Base-by-base conservation (phyloP, 2,329 filamentous ascomycete species). In the Aspergillus eucalypticola region DNA sequence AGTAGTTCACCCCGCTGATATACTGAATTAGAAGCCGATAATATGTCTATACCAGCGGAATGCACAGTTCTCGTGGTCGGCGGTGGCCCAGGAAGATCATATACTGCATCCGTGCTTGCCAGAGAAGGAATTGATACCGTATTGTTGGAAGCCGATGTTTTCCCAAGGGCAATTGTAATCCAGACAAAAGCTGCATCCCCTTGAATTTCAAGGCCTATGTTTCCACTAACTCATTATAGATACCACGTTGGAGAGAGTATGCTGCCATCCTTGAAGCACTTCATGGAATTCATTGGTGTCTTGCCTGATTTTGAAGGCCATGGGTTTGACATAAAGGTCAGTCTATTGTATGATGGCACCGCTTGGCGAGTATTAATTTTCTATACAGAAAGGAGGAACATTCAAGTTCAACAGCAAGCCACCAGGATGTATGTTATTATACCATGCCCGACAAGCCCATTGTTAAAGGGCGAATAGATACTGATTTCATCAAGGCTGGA, bases 31-130 rank as follows among this genome's bases (percentile, higher is more conserved):
- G 3, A 1, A 29, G 27, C 10, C 27, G 11, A 4, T 29, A 11
- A 10, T 29, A 58, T 53, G 38, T 13, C 23, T 15, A 35, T 58
- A 4, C 49, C 49, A 15, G 48, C 3, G 1, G 10, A 38, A 8
- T 72, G 67, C 49, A 73, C 71, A 5, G 79, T 81, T 0, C 70
- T 81, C 1, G 76, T 82, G 6, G 64, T 81, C 1, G 80, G 80
- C 5, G 79, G 78, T 21, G 81, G 81, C 4, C 81, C 80, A 5
- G 78, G 66, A 0, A 80, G 81, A 2, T 82, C 81, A 0, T 83
- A 81, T 56, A 61, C 78, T 1, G 79, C 81, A 5, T 63, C 74
- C 0, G 75, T 66, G 0, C 67, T 83, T 5, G 79, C 80, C 1
- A 75, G 79, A 0, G 80, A 83, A 62, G 79, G 78, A 2, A 65